Evolutionary conservation across 768 basidiomycete genomes (phyloP).

Genomic region (Artomyces pyxidatus): DNA sequence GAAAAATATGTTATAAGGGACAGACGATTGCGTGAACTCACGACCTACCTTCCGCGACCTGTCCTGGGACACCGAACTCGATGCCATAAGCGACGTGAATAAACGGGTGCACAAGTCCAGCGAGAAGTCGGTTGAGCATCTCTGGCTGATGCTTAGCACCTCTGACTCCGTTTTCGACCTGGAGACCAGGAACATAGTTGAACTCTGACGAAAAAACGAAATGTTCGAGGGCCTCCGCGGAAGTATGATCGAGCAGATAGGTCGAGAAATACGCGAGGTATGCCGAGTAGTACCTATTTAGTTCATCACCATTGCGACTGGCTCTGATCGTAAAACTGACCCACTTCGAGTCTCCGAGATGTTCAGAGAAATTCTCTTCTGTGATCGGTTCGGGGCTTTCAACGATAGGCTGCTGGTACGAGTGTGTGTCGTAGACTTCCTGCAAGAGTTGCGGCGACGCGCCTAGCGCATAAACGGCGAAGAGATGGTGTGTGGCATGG

Average conservation of each 20-base stretch:
- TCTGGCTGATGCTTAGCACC: constrained; percentile 30
- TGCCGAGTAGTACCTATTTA: constrained; percentile 39
- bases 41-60: constrained; percentile 57
- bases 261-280: constrained; percentile 51
- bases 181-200: constrained; percentile 30
- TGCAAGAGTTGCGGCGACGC: constrained; percentile 33
- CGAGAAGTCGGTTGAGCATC: constrained; percentile 51
- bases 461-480: constrained; percentile 56
- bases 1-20: too few species aligned
- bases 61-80: constrained; percentile 53
- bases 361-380: constrained; percentile 38
- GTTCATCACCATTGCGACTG: neutral
- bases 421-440: constrained; percentile 33
- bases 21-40: too few species aligned
- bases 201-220: constrained; percentile 48
- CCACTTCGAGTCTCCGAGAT: constrained; percentile 50
- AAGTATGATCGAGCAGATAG: constrained; percentile 32
- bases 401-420: constrained; percentile 29
- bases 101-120: constrained; percentile 53
- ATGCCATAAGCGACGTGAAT: constrained; percentile 57
- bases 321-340: constrained; percentile 10
- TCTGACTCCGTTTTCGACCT: constrained; percentile 10
- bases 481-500: constrained; percentile 48
- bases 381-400: constrained; percentile 38
- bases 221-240: constrained; percentile 43